Conservation (phyloP, 176 grass and related monocot species). For the Elaeis guineensis region DNA sequence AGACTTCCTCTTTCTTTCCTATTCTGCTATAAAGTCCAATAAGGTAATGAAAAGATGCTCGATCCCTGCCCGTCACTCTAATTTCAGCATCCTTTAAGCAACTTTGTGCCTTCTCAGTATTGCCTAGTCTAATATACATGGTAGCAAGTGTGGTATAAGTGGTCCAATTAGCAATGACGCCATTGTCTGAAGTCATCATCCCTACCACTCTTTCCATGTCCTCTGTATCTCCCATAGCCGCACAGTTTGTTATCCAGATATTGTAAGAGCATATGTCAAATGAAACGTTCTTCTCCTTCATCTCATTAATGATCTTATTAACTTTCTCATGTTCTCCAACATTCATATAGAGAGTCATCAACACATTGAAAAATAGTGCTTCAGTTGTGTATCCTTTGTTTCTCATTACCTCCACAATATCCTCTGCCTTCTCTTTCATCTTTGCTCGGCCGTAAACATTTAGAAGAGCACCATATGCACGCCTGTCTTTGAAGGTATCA, state of each 20-base stretch:
- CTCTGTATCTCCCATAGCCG: constrained; percentile 56
- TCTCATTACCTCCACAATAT: constrained; percentile 51
- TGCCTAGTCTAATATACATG: constrained; percentile 62
- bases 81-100: constrained; percentile 72
- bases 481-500: constrained; percentile 68
- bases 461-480: constrained; percentile 72
- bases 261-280: constrained; percentile 81
- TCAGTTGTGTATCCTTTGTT: constrained; percentile 56
- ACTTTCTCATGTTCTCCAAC: constrained; percentile 46
- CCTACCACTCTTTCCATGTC: constrained; percentile 54
- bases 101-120: constrained; percentile 66
- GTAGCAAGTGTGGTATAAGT: constrained; percentile 78
- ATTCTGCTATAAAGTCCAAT: constrained; percentile 65
- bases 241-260: constrained; percentile 79
- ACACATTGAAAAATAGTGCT: constrained; percentile 72
- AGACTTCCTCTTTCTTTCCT: constrained; percentile 72
- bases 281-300: constrained; percentile 55
- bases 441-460: constrained; percentile 74
- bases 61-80: constrained; percentile 62
- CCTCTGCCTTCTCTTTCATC: constrained; percentile 70
- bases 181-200: constrained; percentile 57
- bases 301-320: constrained; percentile 44
- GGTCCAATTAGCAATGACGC: constrained; percentile 77
- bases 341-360: constrained; percentile 87
- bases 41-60: constrained; percentile 70